Evolutionary conservation across 1,284 basidiomycete genomes (phyloP), one percentile per base, ranked within the genome.

Genomic region (Chalciporus sp.): DNA sequence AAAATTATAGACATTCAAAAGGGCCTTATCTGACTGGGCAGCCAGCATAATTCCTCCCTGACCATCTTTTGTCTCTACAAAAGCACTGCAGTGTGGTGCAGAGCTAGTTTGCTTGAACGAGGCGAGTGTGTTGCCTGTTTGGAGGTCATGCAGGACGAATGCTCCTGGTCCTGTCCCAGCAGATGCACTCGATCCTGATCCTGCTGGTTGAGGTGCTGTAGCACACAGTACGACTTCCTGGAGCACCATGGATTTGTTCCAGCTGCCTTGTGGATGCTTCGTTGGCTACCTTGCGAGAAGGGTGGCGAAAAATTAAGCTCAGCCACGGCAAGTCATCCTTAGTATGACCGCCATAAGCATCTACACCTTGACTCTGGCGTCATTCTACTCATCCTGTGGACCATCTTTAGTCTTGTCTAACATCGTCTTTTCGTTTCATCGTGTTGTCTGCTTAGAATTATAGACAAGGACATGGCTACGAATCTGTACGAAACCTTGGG

Each of bases 1-100:
- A 67, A 90, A 94, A 60, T 81, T 84, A 62, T 92, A 94, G 29
- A 92, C 83, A 61, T 92, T 86, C 61, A 94, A 64, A 44, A 92
- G 81, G 0, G 89, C 83, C 69, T 92, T 94, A 65, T 92, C 90
- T 42, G 82, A 78, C 65, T 94, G 92, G 16, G 85, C 82, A 49
- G 88, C 82, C 19, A 93, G 76, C 57, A 93, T 80, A 58, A 91
- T 77, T 1, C 92, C 92, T 42, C 92, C 91, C 58, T 84, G 81
- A 1, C 82, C 82, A 65, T 83, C 78, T 55, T 74, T 76, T 1
- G 88, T 84, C 47, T 84, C 80, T n/a, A 86, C 74, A 16, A 85
- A 72, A 19, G 82, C 77, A 10, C 80, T 84, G 62, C 81, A 87
- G 51, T 85, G 82, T 7, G 73, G 61, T 17, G 74, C 68, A 20